A percentile compares a stretch with the other conserved stretches of the same genome.
phyloP scores from a whole-genome alignment of 2,329 filamentous ascomycete species.

The Sarocladium brachiariae region DNA sequence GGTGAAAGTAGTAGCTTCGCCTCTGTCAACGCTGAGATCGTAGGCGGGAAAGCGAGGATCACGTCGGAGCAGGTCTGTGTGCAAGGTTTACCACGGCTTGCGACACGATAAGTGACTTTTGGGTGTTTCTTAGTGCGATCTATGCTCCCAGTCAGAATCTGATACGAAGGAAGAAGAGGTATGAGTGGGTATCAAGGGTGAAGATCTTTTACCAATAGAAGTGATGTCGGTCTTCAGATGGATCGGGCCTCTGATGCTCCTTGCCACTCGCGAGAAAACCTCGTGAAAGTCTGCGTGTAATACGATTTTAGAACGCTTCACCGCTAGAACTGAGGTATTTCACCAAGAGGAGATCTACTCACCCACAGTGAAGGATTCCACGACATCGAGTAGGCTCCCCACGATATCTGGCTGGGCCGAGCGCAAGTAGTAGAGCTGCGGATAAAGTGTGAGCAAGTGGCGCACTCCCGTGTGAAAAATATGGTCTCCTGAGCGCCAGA shows the following conservation, averaged over 20 bases:
- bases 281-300: not conserved
- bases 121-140: not conserved
- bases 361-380: not conserved
- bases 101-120: not conserved
- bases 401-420: constrained; percentile 1
- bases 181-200: not conserved
- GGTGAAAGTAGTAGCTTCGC: not conserved
- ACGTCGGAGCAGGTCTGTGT: constrained; percentile 1
- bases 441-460: not conserved
- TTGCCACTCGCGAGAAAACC: not conserved
- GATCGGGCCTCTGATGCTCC: not conserved
- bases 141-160: not conserved
- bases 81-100: not conserved
- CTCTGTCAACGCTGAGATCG: not conserved
- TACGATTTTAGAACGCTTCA: too few species aligned
- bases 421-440: not conserved
- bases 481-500: too few species aligned
- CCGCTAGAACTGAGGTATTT: too few species aligned
- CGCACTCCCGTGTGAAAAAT: too few species aligned
- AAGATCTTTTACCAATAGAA: not conserved
- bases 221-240: not conserved
- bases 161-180: not conserved
- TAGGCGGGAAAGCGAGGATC: constrained; percentile 4
- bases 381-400: not conserved
- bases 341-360: too few species aligned